Base-by-base conservation (phyloP, 371 early-diverging fungal species). In the Mucor irregularis region DNA sequence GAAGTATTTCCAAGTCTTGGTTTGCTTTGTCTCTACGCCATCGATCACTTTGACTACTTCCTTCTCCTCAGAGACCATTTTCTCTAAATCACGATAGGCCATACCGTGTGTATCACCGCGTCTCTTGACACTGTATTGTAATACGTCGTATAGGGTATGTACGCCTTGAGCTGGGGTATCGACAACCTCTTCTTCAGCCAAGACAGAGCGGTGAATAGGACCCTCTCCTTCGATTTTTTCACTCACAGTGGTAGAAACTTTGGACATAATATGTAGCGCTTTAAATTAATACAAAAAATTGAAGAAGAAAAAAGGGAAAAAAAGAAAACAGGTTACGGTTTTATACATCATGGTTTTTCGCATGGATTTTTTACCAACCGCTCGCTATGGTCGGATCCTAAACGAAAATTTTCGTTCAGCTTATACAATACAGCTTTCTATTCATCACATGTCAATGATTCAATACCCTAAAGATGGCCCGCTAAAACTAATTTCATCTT, bases 1-100 rank as follows among this genome's bases (percentile, higher is more conserved):
- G 62, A 86, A 87, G 66, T 76, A 92, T 60, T 87, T 89, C 93
- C 93, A 94, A 22, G 64, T 85, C 77, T 94, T 94, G 62, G 70
- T 87, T 58, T 91, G 88, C 65, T 76, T 86, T 38, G 68, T 75
- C 54, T 86, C 84, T 37, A 82, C 83, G 51, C 83, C 90, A 42
- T 80, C 73, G 16, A 85, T 80, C 4, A 81, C 63, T 71, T 90
- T 90, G 49, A 73, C 80, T 26, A 94, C 73, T 50, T 88, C 83
- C 73, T 93, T 93, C 45, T 86, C 82, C 63, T 95, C 93, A 57
- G 88, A 86, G 51, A 90, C 62, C 29, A 86, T 76, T 35, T 82
- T 66, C 53, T 86, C 78, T 35, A 91, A 62, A 28, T 73, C 66
- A 52, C 95, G 86, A 43, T 75, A 68, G 17, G 90, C 93, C 53